Evolutionary conservation across 345 rosid species (phyloP).

Genomic region (Salix dunnii): DNA sequence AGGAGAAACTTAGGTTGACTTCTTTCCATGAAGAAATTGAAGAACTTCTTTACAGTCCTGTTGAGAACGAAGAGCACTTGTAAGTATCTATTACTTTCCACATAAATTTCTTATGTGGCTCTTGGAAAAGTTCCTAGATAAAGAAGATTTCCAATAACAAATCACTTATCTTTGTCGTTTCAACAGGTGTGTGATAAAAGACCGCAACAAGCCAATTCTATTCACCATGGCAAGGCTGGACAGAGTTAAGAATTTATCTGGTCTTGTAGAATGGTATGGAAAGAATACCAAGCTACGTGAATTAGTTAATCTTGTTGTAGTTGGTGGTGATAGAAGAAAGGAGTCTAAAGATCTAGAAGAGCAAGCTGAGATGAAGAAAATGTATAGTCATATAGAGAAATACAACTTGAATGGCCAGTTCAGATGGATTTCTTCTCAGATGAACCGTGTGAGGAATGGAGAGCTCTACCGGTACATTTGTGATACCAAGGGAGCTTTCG

Average conservation of each 20-base stretch:
- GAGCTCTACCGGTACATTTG: constrained; percentile 76
- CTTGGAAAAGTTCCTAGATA: neutral
- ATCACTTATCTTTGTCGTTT: neutral
- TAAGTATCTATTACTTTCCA: constrained; percentile 25
- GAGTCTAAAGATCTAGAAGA: constrained; percentile 89
- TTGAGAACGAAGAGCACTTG: constrained; percentile 73
- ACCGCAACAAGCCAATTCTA: constrained; percentile 73
- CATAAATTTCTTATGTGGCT: neutral
- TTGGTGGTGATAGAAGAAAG: constrained; percentile 88
- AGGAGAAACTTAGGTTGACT: constrained; percentile 49
- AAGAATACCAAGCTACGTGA: constrained; percentile 67
- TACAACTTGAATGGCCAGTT: constrained; percentile 77
- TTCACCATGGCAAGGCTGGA: constrained; percentile 97
- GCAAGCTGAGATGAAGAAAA: constrained; percentile 89
- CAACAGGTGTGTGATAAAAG: constrained; percentile 73
- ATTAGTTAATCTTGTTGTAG: constrained; percentile 76
- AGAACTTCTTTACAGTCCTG: constrained; percentile 66
- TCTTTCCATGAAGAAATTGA: constrained; percentile 64
- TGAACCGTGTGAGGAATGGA: constrained; percentile 81
- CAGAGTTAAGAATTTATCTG: constrained; percentile 81
- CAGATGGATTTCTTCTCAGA: constrained; percentile 89
- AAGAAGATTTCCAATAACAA: neutral
- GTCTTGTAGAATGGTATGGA: constrained; percentile 95
- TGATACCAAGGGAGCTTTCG: constrained; percentile 82
- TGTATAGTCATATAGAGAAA: constrained; percentile 54